Evolutionary conservation across 2,329 filamentous ascomycete genomes (phyloP).

Genomic region (Xylaria sp.): DNA sequence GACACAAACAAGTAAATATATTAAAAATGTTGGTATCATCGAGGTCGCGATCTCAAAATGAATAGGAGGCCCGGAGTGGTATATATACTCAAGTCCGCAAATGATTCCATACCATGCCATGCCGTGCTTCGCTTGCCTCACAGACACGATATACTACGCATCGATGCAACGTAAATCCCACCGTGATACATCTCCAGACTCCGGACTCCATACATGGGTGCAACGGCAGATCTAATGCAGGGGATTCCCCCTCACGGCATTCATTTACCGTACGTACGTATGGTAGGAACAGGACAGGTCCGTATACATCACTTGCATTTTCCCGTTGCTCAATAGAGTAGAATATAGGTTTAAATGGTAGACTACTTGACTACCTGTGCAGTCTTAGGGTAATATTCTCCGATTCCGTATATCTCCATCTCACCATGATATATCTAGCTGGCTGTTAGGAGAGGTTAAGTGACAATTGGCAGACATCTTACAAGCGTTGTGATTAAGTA

Average conservation of each 20-base stretch:
- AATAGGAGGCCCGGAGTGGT: background rate
- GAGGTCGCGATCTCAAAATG: background rate
- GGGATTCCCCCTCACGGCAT: background rate
- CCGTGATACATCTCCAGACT: background rate
- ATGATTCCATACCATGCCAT: background rate
- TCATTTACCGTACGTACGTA: background rate
- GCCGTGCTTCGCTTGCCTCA: background rate
- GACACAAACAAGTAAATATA: too few species aligned
- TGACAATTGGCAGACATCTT: too few species aligned
- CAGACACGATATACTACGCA: background rate
- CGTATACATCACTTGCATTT: background rate
- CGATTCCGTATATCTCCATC: too few species aligned
- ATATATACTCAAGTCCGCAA: background rate
- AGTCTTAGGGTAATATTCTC: too few species aligned
- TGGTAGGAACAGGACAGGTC: background rate
- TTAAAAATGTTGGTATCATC: too few species aligned
- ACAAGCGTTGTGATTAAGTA: too few species aligned
- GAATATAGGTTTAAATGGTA: too few species aligned
- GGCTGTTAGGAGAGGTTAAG: too few species aligned
- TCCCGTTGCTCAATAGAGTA: background rate
- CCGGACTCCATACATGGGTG: too few species aligned
- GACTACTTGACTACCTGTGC: too few species aligned
- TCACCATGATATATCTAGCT: too few species aligned
- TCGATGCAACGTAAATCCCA: background rate
- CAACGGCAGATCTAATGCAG: slow-evolving; percentile 5